Conservation (phyloP, 2,329 filamentous ascomycete genomes). For the Aspergillus jensenii region DNA sequence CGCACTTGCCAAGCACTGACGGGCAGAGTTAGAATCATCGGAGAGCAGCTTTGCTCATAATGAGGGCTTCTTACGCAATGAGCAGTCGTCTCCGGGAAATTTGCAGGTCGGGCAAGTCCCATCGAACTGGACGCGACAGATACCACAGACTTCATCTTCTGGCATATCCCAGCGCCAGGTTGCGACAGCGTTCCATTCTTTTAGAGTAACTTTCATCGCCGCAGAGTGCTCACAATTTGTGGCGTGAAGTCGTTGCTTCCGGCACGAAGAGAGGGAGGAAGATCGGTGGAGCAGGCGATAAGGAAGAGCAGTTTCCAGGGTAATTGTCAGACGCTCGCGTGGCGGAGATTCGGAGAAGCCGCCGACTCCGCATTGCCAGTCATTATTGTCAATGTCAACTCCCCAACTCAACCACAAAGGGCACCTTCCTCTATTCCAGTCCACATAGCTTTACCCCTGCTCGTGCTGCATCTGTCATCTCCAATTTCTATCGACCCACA, state of each 20-base stretch:
- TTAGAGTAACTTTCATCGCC: conserved; percentile 91
- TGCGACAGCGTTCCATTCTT: conserved; percentile 88
- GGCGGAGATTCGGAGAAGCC: conserved; percentile 1
- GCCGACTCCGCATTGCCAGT: conserved; percentile 15
- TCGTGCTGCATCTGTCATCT: conserved; percentile 8
- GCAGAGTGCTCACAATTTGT: not conserved
- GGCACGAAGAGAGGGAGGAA: not conserved
- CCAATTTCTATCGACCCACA: not conserved
- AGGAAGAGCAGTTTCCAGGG: conserved; percentile 2
- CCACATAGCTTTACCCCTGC: not conserved
- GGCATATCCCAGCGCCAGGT: conserved; percentile 98
- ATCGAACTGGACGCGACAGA: conserved; percentile 97
- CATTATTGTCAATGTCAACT: conserved; percentile 3
- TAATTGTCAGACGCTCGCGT: not conserved
- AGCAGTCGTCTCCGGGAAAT: conserved; percentile 95
- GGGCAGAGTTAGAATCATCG: conserved; percentile 2
- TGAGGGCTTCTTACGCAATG: conserved; percentile 65
- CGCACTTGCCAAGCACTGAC: conserved; percentile 90
- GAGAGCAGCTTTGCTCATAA: not conserved
- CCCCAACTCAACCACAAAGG: conserved; percentile 3
- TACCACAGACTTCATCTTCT: conserved; percentile 96
- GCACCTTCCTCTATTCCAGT: not conserved
- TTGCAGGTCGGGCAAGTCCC: conserved; percentile 97
- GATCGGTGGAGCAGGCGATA: conserved; percentile 4
- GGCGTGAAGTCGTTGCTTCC: not conserved